Evolutionary conservation across 148 eudicot species (phyloP).

Genomic region (Pharnaceum exiguum): DNA sequence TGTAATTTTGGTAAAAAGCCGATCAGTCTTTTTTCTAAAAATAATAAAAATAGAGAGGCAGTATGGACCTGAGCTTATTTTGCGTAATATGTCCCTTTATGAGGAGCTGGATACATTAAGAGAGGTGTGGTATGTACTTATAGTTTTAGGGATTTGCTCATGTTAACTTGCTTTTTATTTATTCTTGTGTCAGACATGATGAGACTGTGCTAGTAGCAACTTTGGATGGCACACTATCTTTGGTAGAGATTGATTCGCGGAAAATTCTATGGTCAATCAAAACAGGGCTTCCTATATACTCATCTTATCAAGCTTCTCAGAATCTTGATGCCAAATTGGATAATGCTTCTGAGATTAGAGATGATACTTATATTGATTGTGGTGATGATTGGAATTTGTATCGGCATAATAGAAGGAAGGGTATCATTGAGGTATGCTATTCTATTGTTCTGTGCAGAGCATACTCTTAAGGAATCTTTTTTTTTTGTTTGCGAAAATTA

Average conservation of each 20-base stretch:
- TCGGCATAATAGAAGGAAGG: slow-evolving; percentile 33
- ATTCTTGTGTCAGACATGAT: slow-evolving; percentile 26
- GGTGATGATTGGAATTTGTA: slow-evolving; percentile 77
- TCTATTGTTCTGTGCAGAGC: neutral
- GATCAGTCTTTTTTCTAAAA: no score
- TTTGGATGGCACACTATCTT: slow-evolving; percentile 64
- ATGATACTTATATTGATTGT: slow-evolving; percentile 52
- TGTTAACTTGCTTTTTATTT: neutral
- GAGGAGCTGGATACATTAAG: no score
- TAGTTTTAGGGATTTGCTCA: neutral
- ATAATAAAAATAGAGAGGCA: no score
- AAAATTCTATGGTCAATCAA: slow-evolving; percentile 58
- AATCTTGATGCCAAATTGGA: slow-evolving; percentile 36
- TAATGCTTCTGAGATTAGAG: slow-evolving; percentile 25
- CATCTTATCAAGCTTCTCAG: slow-evolving; percentile 54
- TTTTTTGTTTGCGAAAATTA: neutral
- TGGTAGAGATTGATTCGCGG: slow-evolving; percentile 46
- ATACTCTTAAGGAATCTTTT: neutral
- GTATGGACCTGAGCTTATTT: no score
- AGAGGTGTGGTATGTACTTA: no score
- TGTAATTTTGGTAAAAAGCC: no score
- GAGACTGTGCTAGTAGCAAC: slow-evolving; percentile 51
- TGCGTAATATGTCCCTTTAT: no score
- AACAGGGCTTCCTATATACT: slow-evolving; percentile 63
- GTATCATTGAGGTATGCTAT: slow-evolving; percentile 42